Percentiles rank a stretch among this genome's conserved stretches.
Conservation (phyloP, 2,329 filamentous ascomycete species). For the Dothidotthia symphoricarpi region DNA sequence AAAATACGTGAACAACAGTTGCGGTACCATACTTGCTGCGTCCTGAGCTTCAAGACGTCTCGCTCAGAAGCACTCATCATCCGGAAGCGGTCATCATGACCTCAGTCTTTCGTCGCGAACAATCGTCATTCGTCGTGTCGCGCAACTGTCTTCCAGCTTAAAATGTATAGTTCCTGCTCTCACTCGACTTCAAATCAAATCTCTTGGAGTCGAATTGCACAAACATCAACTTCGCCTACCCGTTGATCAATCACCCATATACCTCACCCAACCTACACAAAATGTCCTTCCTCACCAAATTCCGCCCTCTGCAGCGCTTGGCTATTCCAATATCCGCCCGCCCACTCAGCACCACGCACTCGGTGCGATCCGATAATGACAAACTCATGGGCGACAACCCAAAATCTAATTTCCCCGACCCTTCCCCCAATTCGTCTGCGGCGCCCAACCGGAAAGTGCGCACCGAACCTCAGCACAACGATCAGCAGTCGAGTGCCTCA, state of each 20-base stretch:
- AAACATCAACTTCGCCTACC: too few species aligned
- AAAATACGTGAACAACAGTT: too few species aligned
- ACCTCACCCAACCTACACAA: not conserved
- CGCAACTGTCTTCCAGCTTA: not conserved
- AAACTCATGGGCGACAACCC: constrained; percentile 22
- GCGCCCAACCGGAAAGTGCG: constrained; percentile 23
- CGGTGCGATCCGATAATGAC: not conserved
- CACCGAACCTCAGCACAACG: constrained; percentile 27
- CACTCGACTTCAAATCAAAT: too few species aligned
- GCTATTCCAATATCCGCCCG: not conserved
- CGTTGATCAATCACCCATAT: not conserved
- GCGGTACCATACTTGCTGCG: too few species aligned
- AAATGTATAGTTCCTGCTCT: not conserved
- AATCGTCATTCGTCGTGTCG: constrained; percentile 1
- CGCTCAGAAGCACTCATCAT: not conserved
- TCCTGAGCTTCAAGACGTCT: not conserved
- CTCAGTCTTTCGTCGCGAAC: constrained; percentile 9
- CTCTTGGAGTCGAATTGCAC: not conserved
- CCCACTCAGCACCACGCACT: constrained; percentile 9
- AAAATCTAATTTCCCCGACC: constrained; percentile 21
- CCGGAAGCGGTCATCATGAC: constrained; percentile 18
- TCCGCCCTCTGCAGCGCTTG: constrained; percentile 4
- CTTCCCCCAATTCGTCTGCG: constrained; percentile 18
- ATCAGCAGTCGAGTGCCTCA: constrained; percentile 35
- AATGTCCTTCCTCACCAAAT: constrained; percentile 3